Base-by-base conservation (phyloP, 768 basidiomycete species). In the Suillus variegatus region DNA sequence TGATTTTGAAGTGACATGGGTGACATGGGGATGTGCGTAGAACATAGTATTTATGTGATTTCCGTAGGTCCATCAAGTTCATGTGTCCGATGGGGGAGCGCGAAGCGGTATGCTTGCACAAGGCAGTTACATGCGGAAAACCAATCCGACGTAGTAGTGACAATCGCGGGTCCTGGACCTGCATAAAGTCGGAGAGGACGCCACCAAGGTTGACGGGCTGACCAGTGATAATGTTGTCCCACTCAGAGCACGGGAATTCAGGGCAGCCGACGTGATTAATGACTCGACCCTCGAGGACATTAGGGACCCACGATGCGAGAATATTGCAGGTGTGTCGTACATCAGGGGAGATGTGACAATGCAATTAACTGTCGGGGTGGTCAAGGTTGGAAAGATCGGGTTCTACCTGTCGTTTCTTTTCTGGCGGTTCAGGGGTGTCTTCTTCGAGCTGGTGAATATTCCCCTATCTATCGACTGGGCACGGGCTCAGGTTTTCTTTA, bases 21-120 rank as follows among this genome's bases (percentile, higher is more conserved):
- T 20, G 0, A n/a, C 4, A 14, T 36, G 36, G 36, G 36, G 36
- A 36, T 68, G 51, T 7, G 70, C 36, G 18, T 60, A 32, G 68
- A 80, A 79, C 8, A 74, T 49, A 0, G 60, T 55, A 7, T 49
- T 46, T 63, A 80, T 75, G 46, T 74, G 68, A 4, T 71, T 61
- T 0, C 61, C 63, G 44, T 79, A 81, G 0, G n/a, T 9, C 8
- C 60, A 4, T 40, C 3, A n/a, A 79, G 73, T 54, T 80, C 74
- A 0, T 55, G 20, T 4, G 40, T 12, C 6, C 75, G 66, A 60
- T 78, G 72, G 0, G 73, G 36, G 62, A 76, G 78, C 1, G 67
- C 68, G 60, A 72, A 78, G 0, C 22, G 0, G 47, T 64, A 65
- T 0, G 77, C 75, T 49, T 62, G 46, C 8, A 51, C 18, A 14